Evolutionary conservation across 108 stramenopile species (phyloP), one percentile per base, ranked within the genome.

Genomic region (Nitzschia sp.): DNA sequence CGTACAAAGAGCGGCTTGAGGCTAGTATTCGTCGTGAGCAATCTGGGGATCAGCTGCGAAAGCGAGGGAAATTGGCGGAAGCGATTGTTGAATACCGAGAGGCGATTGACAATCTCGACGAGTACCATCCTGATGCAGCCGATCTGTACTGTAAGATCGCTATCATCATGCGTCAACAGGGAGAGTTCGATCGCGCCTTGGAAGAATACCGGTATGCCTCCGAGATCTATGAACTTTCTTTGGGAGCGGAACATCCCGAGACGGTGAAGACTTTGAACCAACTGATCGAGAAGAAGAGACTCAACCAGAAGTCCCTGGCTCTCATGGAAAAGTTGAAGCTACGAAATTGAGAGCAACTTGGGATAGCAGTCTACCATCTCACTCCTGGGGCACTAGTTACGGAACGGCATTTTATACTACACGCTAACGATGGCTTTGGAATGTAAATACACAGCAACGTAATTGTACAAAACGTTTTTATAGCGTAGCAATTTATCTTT

Each of bases 161-260:
- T 4, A 66, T 75, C 6, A 63, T 75, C 30, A 22, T 67, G 38
- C 65, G 73, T 6, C 34, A 52, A 45, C 31, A 66, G 27, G 73
- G 73, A 27, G 66, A 75, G 31, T 67, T 75, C 31, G 73, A 75
- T 17, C 64, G 63, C 17, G 66, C 73, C 5, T 57, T 67, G 8
- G 73, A 75, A 61, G 66, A 67, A 58, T 65, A 75, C 54, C 65
- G 46, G 6, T 75, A 26, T 41, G 73, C 73, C 23, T 64, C 54
- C 1, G 73, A 75, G 38, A 75, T 75, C 19, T 75, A 75, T 32
- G 73, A 75, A 46, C 44, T 67, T 29, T 75, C 73, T 21, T 41
- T 75, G 35, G 73, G 73, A 2, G 63, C 73, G n/a, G 73, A 75
- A 21, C 73, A 75, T 60, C 73, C 73, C 1, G 73, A 75, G 32